Base-by-base conservation (phyloP, 495 filamentous ascomycete species). In the Aspergillus panamensis region DNA sequence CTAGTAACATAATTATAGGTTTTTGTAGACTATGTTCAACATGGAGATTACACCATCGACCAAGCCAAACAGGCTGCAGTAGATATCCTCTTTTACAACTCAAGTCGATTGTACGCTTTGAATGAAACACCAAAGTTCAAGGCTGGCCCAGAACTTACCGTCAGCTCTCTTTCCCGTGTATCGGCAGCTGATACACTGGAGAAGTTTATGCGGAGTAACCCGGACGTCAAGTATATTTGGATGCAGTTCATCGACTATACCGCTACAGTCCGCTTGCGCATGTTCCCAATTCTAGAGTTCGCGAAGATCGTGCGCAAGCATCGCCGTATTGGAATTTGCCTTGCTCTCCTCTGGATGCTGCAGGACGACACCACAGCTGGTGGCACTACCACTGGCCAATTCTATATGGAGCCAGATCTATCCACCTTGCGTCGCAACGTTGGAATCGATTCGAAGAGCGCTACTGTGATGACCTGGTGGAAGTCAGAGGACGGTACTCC, bases 231-330 rank as follows among this genome's bases (percentile, higher is more conserved):
- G 52, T 88, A 82, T 53, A 63, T 92, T 39, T 84, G 88, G 54
- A 78, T 94, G 51, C 86, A 90, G 71, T 95, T 87, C 82, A 69
- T 90, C 29, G 91, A 95, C 67, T 91, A 89, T 67, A 92, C 89
- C 7, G 83, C 82, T 12, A 84, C 79, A 3, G 63, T 83, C 0
- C 82, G 88, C n/a, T 77, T 85, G 39, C 84, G 90, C 0, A 76
- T 93, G 53, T 68, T 96, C 8, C 89, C 90, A 0, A 76, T 91
- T 20, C 71, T 73, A 2, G 83, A 85, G 56, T 90, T 91, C 52
- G 68, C 78, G 37, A 75, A 76, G 13, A 72, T 90, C 19, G 71
- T 89, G 0, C 65, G 74, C 29, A 74, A 80, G 12, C 73, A 80
- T 40, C 76, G 81, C 19, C 72, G 78, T 0, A 68, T 89, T 31